Conservation (phyloP, 2,329 filamentous ascomycete genomes). For the Simplicillium sp. region DNA sequence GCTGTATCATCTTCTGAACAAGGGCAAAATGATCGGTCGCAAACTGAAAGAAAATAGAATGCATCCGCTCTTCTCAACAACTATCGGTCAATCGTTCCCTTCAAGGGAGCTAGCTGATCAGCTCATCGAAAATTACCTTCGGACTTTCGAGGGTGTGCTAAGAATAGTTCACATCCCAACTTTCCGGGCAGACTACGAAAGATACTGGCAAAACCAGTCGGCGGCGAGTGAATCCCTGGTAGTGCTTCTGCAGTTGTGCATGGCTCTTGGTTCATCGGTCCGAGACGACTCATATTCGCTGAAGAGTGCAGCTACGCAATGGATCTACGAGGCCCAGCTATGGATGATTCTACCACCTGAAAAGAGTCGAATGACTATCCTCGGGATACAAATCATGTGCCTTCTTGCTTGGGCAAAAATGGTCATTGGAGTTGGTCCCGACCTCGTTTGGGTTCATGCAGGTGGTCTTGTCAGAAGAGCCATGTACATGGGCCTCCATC, state of each 20-base stretch:
- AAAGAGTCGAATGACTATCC: conserved; percentile 39
- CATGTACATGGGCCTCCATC: conserved; percentile 49
- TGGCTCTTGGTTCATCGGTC: conserved; percentile 39
- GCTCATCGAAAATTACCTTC: conserved; percentile 43
- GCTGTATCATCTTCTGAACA: conserved; percentile 20
- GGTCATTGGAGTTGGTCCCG: conserved; percentile 34
- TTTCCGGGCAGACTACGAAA: conserved; percentile 43
- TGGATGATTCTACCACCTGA: conserved; percentile 38
- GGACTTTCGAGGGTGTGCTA: conserved; percentile 45
- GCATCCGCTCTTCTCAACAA: conserved; percentile 22
- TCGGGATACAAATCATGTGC: conserved; percentile 40
- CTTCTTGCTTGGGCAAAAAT: conserved; percentile 40
- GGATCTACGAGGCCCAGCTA: conserved; percentile 42
- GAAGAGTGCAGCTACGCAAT: conserved; percentile 32
- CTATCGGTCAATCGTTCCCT: conserved; percentile 29
- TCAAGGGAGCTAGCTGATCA: conserved; percentile 32
- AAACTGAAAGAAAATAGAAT: conserved; percentile 30
- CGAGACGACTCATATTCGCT: conserved; percentile 35
- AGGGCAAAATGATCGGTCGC: conserved; percentile 30
- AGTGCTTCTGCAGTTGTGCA: conserved; percentile 42
- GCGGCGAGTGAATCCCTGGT: conserved; percentile 32
- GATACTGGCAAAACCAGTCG: conserved; percentile 34
- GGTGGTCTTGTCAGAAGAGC: conserved; percentile 43
- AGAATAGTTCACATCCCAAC: conserved; percentile 49
- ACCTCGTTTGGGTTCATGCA: conserved; percentile 41